These are phyloP conservation scores for Suhomyces panamericanus DNA, from an alignment of 1,139 yeast species.

Conservation along the genomic window DNA sequence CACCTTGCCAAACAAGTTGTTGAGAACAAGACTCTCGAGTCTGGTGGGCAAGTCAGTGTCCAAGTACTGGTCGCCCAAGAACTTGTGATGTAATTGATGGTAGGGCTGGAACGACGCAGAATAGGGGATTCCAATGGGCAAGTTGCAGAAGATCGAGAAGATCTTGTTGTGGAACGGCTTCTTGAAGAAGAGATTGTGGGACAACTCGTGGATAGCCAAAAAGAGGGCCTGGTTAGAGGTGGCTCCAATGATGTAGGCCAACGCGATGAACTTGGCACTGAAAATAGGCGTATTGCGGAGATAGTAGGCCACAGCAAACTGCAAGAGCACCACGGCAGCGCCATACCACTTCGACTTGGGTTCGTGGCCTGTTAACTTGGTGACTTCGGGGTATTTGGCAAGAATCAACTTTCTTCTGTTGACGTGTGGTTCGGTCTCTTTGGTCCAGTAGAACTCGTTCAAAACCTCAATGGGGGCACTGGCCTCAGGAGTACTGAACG, in stretches of 20 bases:
- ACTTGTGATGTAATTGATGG: slow-evolving; percentile 89
- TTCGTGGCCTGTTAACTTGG: slow-evolving; percentile 81
- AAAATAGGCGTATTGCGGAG: slow-evolving; percentile 58
- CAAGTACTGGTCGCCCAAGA: slow-evolving; percentile 78
- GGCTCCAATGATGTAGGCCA: slow-evolving; percentile 82
- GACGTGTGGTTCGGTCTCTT: slow-evolving; percentile 78
- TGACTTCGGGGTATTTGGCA: slow-evolving; percentile 74
- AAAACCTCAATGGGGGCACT: slow-evolving; percentile 42
- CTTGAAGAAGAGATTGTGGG: slow-evolving; percentile 84
- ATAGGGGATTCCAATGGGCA: slow-evolving; percentile 89
- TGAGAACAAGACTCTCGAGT: slow-evolving; percentile 70
- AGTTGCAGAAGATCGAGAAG: slow-evolving; percentile 73
- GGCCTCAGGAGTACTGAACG: slow-evolving; percentile 45
- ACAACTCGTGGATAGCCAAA: slow-evolving; percentile 83
- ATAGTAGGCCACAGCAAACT: slow-evolving; percentile 60
- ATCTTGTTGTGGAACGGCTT: slow-evolving; percentile 75
- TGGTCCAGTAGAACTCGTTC: slow-evolving; percentile 81
- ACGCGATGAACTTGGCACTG: slow-evolving; percentile 54
- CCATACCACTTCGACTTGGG: slow-evolving; percentile 81
- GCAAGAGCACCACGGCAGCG: slow-evolving; percentile 60
- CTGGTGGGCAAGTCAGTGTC: slow-evolving; percentile 88
- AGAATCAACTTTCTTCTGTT: slow-evolving; percentile 71
- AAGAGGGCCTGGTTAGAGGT: slow-evolving; percentile 82
- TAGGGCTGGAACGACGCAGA: slow-evolving; percentile 90
- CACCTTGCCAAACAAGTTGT: slow-evolving; percentile 81